Evolutionary conservation across 768 basidiomycete genomes (phyloP).

Genomic region (Suillus occidentalis): DNA sequence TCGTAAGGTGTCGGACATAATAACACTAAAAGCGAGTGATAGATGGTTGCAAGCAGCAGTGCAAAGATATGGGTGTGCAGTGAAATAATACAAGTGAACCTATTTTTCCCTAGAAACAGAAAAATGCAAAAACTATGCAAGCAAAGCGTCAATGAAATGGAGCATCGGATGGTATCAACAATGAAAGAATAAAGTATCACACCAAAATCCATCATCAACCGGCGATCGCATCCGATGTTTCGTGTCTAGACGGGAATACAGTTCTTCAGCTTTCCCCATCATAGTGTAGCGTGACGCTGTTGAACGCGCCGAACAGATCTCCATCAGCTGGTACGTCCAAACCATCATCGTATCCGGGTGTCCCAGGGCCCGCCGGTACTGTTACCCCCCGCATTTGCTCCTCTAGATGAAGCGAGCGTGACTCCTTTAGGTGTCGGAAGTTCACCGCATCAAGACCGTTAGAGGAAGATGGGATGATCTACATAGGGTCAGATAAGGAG

Average conservation of each 20-base stretch:
- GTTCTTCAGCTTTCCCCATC: slow-evolving; percentile 57
- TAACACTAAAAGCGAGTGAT: slow-evolving; percentile 29
- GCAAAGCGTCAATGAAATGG: slow-evolving; percentile 12
- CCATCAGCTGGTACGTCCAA: slow-evolving; percentile 44
- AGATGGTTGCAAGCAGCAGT: slow-evolving; percentile 20
- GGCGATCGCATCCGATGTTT: neutral
- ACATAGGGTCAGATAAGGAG: slow-evolving; percentile 27
- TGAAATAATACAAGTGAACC: slow-evolving; percentile 38
- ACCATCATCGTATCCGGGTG: slow-evolving; percentile 44
- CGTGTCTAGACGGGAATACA: neutral
- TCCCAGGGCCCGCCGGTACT: slow-evolving; percentile 32
- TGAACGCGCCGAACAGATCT: slow-evolving; percentile 86
- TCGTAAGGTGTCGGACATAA: slow-evolving; percentile 30
- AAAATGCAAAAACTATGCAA: slow-evolving; percentile 20
- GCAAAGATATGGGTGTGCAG: slow-evolving; percentile 23
- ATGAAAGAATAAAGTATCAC: slow-evolving; percentile 4
- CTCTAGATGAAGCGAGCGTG: slow-evolving; percentile 87
- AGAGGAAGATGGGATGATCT: slow-evolving; percentile 79
- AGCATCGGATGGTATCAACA: slow-evolving; percentile 12
- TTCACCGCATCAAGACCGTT: slow-evolving; percentile 84
- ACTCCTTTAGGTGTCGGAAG: slow-evolving; percentile 90
- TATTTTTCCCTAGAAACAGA: slow-evolving; percentile 17
- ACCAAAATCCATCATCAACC: neutral
- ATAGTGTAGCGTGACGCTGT: slow-evolving; percentile 85
- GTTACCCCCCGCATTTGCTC: slow-evolving; percentile 47